Base-by-base conservation (phyloP, 805 yeast species). In the Candida insectorum region DNA sequence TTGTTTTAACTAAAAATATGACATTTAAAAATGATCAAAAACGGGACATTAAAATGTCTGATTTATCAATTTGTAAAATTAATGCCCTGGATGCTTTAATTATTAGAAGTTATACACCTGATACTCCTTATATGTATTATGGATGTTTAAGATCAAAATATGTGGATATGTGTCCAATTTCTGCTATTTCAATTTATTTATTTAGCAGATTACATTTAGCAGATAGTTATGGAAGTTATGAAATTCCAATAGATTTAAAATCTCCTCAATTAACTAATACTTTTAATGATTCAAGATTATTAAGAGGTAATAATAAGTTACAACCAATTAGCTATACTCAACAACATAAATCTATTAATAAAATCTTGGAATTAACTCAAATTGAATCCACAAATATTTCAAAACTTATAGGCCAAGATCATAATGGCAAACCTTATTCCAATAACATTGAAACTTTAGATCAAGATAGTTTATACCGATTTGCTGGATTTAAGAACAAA, bases 141-240 rank as follows among this genome's bases (percentile, higher is more conserved):
- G 59, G 51, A 2, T 45, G 56, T 32, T 37, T 55, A 19, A 34
- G 60, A 25, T 43, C 49, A 30, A 46, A 40, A 32, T 31, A 46
- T 37, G 46, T 55, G 11, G 58, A 56, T 36, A 39, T 44, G 15
- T 58, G 64, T 35, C 54, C 54, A 6, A 56, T 49, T 26, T 46
- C 52, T 6, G 50, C 55, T 2, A 31, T 58, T n/a, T 43, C 60
- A 4, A 38, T 48, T 8, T 58, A 58, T 32, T 44, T 58, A 16
- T 58, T 58, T 28, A 39, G 48, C 16, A 30, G 62, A 18, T 54
- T 55, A 27, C 64, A 58, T 33, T 40, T 58, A 5, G 49, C 54
- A 2, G 59, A 56, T 32, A 49, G 23, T 9, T 44, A 42, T 28
- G 58, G 53, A 24, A 31, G 47, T 5, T 22, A 47, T 10, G 58